Evolutionary conservation across 2,329 filamentous ascomycete species (phyloP).

Genomic region (Aspergillus fructus): DNA sequence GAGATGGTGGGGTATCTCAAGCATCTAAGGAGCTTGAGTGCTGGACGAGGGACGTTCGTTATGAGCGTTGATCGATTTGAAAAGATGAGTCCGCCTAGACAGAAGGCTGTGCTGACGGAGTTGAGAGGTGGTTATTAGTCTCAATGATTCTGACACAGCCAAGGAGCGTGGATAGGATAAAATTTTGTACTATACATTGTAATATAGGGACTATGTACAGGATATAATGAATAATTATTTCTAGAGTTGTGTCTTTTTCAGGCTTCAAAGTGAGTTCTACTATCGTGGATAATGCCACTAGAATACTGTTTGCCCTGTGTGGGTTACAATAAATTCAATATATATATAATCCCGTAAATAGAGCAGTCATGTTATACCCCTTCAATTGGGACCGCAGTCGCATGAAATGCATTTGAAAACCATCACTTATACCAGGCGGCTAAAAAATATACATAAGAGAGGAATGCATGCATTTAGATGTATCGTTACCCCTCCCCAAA

Average conservation of each 20-base stretch:
- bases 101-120: slow-evolving; percentile 55
- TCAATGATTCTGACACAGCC: neutral
- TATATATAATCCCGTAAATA: too few relatives aligned
- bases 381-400: too few relatives aligned
- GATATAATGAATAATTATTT: neutral
- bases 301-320: too few relatives aligned
- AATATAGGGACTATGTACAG: neutral
- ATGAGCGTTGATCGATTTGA: slow-evolving; percentile 74
- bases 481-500: neutral
- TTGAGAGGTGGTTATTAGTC: slow-evolving; percentile 36
- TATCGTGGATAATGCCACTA: neutral
- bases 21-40: slow-evolving; percentile 83
- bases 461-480: neutral
- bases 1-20: slow-evolving; percentile 96
- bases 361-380: too few relatives aligned
- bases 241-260: neutral
- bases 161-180: neutral
- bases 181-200: neutral
- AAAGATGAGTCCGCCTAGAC: slow-evolving; percentile 61
- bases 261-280: neutral
- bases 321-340: too few relatives aligned
- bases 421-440: too few relatives aligned
- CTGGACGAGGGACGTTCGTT: slow-evolving; percentile 75
- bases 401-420: too few relatives aligned
- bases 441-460: neutral